A percentile compares a stretch with the other conserved stretches of the same genome.
Evolutionary conservation across 2,329 filamentous ascomycete species (phyloP).

Genomic region (Penicillium olsonii): DNA sequence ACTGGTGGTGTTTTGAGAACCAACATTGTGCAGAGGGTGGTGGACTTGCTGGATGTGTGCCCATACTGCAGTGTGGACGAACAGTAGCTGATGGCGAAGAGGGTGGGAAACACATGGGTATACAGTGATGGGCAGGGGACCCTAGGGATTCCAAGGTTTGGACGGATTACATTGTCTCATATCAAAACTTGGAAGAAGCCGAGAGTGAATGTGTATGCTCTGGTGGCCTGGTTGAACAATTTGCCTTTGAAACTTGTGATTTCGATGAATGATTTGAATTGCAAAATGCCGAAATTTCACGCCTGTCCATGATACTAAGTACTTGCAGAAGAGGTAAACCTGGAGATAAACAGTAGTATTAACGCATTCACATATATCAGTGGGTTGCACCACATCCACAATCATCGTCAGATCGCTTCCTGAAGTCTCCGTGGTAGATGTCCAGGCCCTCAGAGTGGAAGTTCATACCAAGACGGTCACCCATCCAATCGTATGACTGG

Average conservation of each 20-base stretch:
- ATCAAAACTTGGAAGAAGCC: no score
- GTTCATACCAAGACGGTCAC: constrained; percentile 39
- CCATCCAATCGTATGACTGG: constrained; percentile 41
- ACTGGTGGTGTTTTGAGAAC: background rate
- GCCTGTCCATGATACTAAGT: background rate
- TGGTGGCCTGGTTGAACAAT: no score
- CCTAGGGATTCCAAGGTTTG: no score
- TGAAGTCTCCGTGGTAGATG: constrained; percentile 49
- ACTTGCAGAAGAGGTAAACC: background rate
- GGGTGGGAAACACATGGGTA: no score
- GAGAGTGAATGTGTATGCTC: no score
- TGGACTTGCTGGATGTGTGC: constrained; percentile 11
- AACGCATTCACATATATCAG: constrained; percentile 15
- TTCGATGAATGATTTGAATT: background rate
- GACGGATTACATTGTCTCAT: no score
- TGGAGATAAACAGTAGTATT: background rate
- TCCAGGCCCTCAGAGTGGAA: constrained; percentile 43
- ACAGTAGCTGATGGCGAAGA: background rate
- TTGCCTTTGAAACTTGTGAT: background rate
- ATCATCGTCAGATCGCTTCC: constrained; percentile 33
- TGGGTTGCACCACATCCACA: constrained; percentile 35
- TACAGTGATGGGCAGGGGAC: no score
- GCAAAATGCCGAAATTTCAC: constrained; percentile 2
- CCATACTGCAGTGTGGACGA: constrained; percentile 1
- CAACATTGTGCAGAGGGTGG: constrained; percentile 16